Conservation (phyloP, 169 alveolate genomes). For the Plasmodium ovale region DNA sequence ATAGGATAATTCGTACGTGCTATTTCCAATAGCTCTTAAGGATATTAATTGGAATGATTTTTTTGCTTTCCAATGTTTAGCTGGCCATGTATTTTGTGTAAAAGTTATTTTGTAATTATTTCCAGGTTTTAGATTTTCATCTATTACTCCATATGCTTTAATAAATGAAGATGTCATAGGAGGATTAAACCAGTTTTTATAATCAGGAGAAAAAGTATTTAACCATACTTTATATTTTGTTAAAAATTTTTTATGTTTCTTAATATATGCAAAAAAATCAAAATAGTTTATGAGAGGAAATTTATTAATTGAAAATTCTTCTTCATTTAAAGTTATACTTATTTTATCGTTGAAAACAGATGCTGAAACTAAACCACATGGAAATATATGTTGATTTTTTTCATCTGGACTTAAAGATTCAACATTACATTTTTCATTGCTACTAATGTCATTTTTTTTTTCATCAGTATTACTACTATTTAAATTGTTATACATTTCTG, state of each 20-base stretch:
- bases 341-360: constrained; percentile 57
- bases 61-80: constrained; percentile 42
- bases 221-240: constrained; percentile 39
- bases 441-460: background rate
- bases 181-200: constrained; percentile 39
- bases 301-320: constrained; percentile 9
- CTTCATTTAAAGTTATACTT: background rate
- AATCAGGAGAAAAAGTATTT: constrained; percentile 34
- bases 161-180: constrained; percentile 75
- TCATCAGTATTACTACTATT: background rate
- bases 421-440: constrained; percentile 15
- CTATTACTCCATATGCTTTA: constrained; percentile 45
- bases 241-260: constrained; percentile 37
- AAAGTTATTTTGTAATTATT: constrained; percentile 28
- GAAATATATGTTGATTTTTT: constrained; percentile 4
- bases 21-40: constrained; percentile 31
- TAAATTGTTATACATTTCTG: constrained; percentile 22
- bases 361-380: constrained; percentile 55
- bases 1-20: constrained; percentile 40
- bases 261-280: constrained; percentile 49
- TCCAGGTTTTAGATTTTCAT: constrained; percentile 35
- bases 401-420: background rate
- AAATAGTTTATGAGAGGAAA: constrained; percentile 39
- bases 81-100: constrained; percentile 64
- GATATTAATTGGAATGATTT: constrained; percentile 44